These are phyloP conservation scores for Pseudocercospora musae DNA, from an alignment of 2,329 filamentous ascomycete genomes.

Conservation along the genomic window DNA sequence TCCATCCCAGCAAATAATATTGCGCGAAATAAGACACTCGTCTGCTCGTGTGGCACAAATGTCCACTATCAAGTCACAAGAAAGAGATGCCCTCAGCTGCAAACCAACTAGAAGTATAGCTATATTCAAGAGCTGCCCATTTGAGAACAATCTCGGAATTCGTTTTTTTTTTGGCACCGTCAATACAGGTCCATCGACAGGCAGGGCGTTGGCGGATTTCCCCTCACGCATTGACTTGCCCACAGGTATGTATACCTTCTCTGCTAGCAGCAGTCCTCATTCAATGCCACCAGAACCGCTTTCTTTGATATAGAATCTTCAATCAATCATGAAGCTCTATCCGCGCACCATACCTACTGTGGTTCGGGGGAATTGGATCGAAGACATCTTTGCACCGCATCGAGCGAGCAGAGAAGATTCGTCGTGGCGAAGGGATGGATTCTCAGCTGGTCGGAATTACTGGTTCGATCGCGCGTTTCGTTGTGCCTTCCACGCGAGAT, in stretches of 20 bases:
- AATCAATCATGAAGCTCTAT: not conserved
- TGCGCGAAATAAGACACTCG: not conserved
- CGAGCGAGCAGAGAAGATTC: conserved; percentile 1
- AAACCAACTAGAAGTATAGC: not conserved
- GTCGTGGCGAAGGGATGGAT: not conserved
- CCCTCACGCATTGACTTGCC: no score
- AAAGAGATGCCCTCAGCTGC: not conserved
- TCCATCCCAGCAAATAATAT: conserved; percentile 1
- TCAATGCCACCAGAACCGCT: conserved; percentile 2
- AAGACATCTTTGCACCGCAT: not conserved
- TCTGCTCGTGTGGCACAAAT: not conserved
- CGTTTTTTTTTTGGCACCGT: not conserved
- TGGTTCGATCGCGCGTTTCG: no score
- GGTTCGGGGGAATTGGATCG: not conserved
- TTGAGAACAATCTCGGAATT: not conserved
- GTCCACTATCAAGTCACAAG: not conserved
- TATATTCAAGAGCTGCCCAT: not conserved
- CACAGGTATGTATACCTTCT: not conserved
- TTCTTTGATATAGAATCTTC: conserved; percentile 1
- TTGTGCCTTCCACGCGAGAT: no score
- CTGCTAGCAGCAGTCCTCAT: not conserved
- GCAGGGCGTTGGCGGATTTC: no score
- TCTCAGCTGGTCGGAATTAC: not conserved
- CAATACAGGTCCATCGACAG: conserved; percentile 2
- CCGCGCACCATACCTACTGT: not conserved